These are phyloP conservation scores for Plasmodium inui DNA, from an alignment of 169 alveolate genomes.

Conservation along the genomic window DNA sequence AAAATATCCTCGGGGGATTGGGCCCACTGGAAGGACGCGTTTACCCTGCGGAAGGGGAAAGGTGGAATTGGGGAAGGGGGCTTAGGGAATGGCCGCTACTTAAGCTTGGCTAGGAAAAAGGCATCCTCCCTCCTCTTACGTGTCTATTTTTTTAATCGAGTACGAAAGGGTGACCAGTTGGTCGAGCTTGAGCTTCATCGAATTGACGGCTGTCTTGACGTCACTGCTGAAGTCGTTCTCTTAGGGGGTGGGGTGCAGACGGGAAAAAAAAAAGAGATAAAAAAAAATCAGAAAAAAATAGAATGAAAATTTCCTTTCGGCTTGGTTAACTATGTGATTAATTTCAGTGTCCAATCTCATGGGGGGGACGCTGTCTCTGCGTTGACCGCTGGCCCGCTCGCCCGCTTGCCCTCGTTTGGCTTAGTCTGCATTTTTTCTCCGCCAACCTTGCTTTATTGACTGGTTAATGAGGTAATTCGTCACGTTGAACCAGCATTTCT, in stretches of 20 bases:
- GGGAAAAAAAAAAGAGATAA: neutral
- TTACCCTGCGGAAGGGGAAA: slow-evolving; percentile 77
- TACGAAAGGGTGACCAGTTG: slow-evolving; percentile 56
- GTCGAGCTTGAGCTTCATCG: slow-evolving; percentile 52
- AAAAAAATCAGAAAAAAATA: neutral
- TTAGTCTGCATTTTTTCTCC: neutral
- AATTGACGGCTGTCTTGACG: slow-evolving; percentile 10
- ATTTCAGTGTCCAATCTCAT: neutral
- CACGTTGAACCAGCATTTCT: slow-evolving; percentile 64
- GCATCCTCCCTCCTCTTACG: slow-evolving; percentile 4
- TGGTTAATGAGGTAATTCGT: slow-evolving; percentile 41
- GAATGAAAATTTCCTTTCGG: neutral
- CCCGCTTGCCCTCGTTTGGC: neutral
- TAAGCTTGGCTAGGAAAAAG: neutral
- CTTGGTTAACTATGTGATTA: neutral
- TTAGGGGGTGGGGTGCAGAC: neutral
- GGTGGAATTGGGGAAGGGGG: neutral
- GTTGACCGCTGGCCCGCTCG: neutral
- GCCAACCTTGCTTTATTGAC: slow-evolving; percentile 55
- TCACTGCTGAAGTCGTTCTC: slow-evolving; percentile 67
- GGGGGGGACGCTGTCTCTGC: neutral
- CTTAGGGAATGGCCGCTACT: neutral
- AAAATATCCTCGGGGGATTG: slow-evolving; percentile 91
- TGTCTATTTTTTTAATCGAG: slow-evolving; percentile 65
- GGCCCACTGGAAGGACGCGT: slow-evolving; percentile 98